phyloP scores from a whole-genome alignment of 306 rosid species.

The Geum urbanum region DNA sequence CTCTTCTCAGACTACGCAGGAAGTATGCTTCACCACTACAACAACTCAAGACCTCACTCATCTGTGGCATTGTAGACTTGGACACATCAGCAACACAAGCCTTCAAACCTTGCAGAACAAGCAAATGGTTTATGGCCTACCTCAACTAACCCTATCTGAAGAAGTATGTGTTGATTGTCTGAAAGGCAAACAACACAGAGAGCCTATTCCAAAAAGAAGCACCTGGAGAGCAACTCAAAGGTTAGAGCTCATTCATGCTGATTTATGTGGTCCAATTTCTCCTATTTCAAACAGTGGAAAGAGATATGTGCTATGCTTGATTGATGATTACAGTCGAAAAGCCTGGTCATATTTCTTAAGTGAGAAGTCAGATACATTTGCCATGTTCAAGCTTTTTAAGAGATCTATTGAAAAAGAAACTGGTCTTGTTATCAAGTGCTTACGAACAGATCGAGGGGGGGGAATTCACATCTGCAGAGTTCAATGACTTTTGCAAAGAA shows the following conservation, averaged over 20 bases:
- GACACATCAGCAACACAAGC: neutral
- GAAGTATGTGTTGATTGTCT: slow-evolving; percentile 13
- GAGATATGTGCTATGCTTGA: neutral
- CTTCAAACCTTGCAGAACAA: neutral
- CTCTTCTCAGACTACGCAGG: neutral
- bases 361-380: neutral
- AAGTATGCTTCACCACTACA: neutral
- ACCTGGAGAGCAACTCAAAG: neutral
- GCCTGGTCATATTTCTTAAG: neutral
- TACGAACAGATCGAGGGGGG: neutral
- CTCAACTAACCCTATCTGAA: neutral
- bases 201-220: neutral
- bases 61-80: neutral
- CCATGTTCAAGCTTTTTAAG: slow-evolving; percentile 3
- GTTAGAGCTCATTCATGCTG: neutral
- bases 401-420: neutral
- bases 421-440: neutral
- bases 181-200: neutral
- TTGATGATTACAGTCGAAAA: neutral
- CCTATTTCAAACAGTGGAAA: neutral
- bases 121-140: neutral
- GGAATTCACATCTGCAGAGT: neutral
- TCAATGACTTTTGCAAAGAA: neutral
- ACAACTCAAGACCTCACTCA: neutral
- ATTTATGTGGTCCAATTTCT: neutral